These are phyloP conservation scores for Beauveria bassiana DNA, from an alignment of 2,329 filamentous ascomycete species.

Conservation along the genomic window DNA sequence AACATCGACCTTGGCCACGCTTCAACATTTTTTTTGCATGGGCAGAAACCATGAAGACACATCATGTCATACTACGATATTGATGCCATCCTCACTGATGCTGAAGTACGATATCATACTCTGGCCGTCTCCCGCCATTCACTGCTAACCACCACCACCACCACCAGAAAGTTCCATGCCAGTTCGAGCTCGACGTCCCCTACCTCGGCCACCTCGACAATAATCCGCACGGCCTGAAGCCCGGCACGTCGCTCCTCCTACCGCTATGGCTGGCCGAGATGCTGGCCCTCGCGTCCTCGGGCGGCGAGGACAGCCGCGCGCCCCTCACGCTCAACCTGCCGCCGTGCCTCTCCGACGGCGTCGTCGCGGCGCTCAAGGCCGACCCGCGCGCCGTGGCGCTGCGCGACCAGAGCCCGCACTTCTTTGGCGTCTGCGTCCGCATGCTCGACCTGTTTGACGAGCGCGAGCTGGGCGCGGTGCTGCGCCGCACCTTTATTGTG, in stretches of 20 bases:
- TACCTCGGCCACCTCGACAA: constrained; percentile 85
- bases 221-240: constrained; percentile 63
- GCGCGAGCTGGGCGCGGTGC: constrained; percentile 62
- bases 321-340: constrained; percentile 79
- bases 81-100: constrained; percentile 76
- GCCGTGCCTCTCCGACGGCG: constrained; percentile 64
- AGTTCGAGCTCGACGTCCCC: constrained; percentile 83
- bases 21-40: neutral
- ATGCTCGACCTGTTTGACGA: constrained; percentile 91
- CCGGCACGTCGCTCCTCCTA: constrained; percentile 71
- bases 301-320: constrained; percentile 38
- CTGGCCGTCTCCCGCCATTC: neutral
- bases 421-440: constrained; percentile 76
- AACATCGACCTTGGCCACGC: neutral
- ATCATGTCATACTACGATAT: constrained; percentile 75
- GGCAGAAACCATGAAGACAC: neutral
- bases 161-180: constrained; percentile 82
- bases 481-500: constrained; percentile 71
- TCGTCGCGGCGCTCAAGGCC: constrained; percentile 84
- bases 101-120: constrained; percentile 52
- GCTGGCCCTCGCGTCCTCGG: constrained; percentile 62
- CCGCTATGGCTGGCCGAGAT: constrained; percentile 94
- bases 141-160: neutral
- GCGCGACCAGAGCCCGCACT: constrained; percentile 74
- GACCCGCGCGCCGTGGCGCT: constrained; percentile 81